Evolutionary conservation across 2,329 filamentous ascomycete species (phyloP).

Genomic region (Diaporthe sp.): DNA sequence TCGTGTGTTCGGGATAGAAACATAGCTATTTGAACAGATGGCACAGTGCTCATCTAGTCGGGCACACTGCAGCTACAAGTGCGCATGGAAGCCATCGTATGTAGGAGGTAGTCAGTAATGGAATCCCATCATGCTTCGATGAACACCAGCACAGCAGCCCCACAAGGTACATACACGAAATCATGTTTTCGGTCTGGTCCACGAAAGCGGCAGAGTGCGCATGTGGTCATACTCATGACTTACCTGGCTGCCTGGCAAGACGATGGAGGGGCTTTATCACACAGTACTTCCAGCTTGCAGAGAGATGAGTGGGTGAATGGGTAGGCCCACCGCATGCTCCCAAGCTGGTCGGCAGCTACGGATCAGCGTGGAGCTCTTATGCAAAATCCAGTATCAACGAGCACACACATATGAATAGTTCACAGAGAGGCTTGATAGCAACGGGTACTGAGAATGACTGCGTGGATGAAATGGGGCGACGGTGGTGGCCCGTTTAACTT

Average conservation of each 20-base stretch:
- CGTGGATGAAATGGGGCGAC: no score
- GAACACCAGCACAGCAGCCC: not conserved
- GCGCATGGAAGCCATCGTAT: not conserved
- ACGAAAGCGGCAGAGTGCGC: not conserved
- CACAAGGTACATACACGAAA: not conserved
- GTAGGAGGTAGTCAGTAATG: not conserved
- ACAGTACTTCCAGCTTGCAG: not conserved
- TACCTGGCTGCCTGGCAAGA: not conserved
- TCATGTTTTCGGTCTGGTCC: not conserved
- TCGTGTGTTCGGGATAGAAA: not conserved
- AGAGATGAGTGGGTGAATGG: no score
- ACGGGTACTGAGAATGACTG: no score
- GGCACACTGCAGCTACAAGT: not conserved
- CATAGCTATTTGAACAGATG: not conserved
- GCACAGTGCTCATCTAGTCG: not conserved
- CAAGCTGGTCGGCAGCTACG: no score
- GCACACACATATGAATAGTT: no score
- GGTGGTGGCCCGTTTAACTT: no score
- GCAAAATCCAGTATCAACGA: no score
- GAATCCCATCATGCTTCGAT: not conserved
- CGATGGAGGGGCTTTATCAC: not conserved
- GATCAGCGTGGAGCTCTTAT: no score
- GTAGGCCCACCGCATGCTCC: no score
- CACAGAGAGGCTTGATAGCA: no score
- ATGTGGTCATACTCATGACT: not conserved